Evolutionary conservation across 2,329 filamentous ascomycete genomes (phyloP), one percentile per base, ranked within the genome.

Genomic region (Gnomoniopsis sp.): DNA sequence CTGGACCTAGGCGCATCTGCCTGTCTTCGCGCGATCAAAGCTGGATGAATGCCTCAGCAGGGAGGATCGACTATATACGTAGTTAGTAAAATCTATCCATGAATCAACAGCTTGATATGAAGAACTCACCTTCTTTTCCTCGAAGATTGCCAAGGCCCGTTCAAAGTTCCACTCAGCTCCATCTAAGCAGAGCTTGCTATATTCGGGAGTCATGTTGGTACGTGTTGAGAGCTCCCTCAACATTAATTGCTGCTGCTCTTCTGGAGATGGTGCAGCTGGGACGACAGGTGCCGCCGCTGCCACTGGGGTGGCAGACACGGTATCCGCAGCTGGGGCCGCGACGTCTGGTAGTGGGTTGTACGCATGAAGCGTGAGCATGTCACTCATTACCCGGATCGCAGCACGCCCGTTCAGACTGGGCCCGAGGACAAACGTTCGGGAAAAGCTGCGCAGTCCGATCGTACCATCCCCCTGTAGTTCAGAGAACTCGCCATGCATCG

Each of bases 401-500:
- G 85, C 84, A 49, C 80, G 77, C 6, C 85, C 80, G 0, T 85
- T 84, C 36, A 80, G 81, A 34, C 89, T 90, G 1, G 91, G 91
- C 0, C 90, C 90, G 19, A 96, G 79, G 44, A 93, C 77, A 69
- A 96, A 91, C 0, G 85, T 89, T 53, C 92, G 86, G 55, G 92
- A 91, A 72, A 96, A 96, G 70, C 88, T 91, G 61, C 91, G 87
- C 65, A 87, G 84, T 41, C 85, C 79, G 47, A 81, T 82, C 48
- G 82, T 79, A 50, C 80, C 77, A 17, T 73, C 72, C 3, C 75
- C 71, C 64, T 89, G 84, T 19, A 87, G 77, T 69, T 96, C 92
- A 51, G 93, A 87, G 61, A 91, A 96, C 67, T 93, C 89, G 62
- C 91, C 90, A 66, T 95, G 89, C n/a, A 93, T 81, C 8, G 83